These are phyloP conservation scores for Biscogniauxia marginata DNA, from an alignment of 2,329 filamentous ascomycete genomes.

Conservation along the genomic window DNA sequence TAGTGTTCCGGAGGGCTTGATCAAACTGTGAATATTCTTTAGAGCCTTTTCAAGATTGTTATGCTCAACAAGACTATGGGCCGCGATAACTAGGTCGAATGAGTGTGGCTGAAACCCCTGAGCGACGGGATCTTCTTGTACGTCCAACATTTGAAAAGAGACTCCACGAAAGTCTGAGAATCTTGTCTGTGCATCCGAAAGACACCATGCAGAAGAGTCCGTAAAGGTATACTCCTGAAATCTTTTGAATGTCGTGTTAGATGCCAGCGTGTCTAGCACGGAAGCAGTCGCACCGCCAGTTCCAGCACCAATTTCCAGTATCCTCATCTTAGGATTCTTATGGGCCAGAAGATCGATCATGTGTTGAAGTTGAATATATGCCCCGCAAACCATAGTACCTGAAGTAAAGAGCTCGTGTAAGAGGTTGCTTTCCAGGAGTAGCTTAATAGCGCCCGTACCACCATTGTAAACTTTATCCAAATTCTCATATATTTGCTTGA, in stretches of 20 bases:
- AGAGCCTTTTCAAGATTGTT: neutral
- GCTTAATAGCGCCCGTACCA: conserved; percentile 7
- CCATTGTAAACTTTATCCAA: conserved; percentile 1
- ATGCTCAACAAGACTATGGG: neutral
- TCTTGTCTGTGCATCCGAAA: conserved; percentile 6
- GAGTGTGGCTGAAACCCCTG: conserved; percentile 6
- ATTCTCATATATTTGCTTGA: conserved; percentile 6
- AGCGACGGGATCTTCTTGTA: neutral
- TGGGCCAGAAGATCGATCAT: conserved; percentile 7
- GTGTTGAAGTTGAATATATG: conserved; percentile 5
- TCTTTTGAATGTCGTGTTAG: conserved; percentile 1
- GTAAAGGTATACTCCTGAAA: conserved; percentile 11
- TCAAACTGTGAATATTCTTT: conserved; percentile 2
- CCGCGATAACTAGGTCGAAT: conserved; percentile 6
- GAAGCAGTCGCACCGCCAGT: neutral
- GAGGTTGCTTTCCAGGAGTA: conserved; percentile 3
- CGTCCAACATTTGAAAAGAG: conserved; percentile 2
- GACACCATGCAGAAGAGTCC: conserved; percentile 1
- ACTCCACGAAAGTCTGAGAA: conserved; percentile 2
- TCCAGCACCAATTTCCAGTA: conserved; percentile 4
- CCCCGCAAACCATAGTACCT: neutral
- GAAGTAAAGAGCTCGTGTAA: conserved; percentile 1
- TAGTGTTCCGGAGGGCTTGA: conserved; percentile 5
- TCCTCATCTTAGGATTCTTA: conserved; percentile 7
- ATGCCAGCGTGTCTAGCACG: conserved; percentile 1